A percentile compares a stretch with the other conserved stretches of the same genome.
These are phyloP conservation scores for Botrytis porri DNA, from an alignment of 2,329 filamentous ascomycete genomes.

Conservation along the genomic window DNA sequence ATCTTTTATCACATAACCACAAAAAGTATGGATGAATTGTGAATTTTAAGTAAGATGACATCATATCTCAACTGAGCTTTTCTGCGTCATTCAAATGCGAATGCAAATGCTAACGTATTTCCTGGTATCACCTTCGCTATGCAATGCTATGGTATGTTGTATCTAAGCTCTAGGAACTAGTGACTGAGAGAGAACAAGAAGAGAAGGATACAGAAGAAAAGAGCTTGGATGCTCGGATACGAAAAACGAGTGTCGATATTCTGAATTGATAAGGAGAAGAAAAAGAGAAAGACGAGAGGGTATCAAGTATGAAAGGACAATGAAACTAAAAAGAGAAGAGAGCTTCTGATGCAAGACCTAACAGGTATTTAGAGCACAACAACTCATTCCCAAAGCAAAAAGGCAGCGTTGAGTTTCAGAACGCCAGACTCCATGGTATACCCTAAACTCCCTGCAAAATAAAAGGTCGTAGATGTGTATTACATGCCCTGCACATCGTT, in stretches of 20 bases:
- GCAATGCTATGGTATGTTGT: not conserved
- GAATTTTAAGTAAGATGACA: not conserved
- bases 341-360: not conserved
- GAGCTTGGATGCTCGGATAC: not conserved
- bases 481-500: not conserved
- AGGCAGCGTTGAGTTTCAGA: not conserved
- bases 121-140: not conserved
- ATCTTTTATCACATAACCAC: not conserved
- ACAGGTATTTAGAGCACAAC: not conserved
- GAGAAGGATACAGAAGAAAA: not conserved
- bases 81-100: not conserved
- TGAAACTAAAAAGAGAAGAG: not conserved
- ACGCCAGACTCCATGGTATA: not conserved
- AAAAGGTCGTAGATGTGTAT: not conserved
- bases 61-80: not conserved
- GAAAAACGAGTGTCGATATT: not conserved
- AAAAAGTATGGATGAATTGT: not conserved
- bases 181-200: not conserved
- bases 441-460: not conserved
- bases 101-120: not conserved
- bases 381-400: not conserved
- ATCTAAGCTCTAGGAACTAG: too few relatives aligned
- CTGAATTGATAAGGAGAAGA: not conserved
- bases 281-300: not conserved
- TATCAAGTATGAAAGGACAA: not conserved